These are phyloP conservation scores for Claviceps digitariae DNA, from an alignment of 2,329 filamentous ascomycete species.

Conservation along the genomic window DNA sequence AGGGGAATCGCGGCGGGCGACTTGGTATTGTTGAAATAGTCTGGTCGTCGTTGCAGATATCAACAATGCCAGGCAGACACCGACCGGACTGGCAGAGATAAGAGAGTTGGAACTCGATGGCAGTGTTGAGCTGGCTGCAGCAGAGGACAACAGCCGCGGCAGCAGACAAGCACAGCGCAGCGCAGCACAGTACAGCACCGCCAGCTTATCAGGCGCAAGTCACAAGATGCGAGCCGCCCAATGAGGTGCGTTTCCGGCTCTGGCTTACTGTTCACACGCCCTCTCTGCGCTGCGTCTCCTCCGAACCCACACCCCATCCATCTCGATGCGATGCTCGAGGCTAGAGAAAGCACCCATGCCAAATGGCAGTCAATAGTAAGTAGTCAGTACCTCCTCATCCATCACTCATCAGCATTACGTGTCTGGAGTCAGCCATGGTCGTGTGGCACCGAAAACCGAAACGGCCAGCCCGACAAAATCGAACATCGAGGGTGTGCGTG, in stretches of 20 bases:
- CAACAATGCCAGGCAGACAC: too few species aligned
- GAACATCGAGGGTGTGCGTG: not conserved
- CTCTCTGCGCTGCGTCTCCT: not conserved
- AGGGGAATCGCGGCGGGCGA: not conserved
- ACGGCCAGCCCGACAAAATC: not conserved
- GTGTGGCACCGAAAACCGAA: not conserved
- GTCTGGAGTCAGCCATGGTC: not conserved
- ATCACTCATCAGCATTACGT: not conserved
- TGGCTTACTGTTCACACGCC: not conserved
- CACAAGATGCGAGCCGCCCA: conserved; percentile 1
- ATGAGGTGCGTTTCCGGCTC: not conserved
- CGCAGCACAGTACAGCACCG: too few species aligned
- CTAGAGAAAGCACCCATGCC: not conserved
- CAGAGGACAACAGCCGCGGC: too few species aligned
- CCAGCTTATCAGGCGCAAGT: conserved; percentile 5
- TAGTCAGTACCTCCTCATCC: not conserved
- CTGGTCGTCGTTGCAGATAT: not conserved
- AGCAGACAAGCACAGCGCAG: too few species aligned
- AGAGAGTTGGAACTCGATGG: too few species aligned
- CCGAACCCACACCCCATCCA: not conserved
- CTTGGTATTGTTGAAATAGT: not conserved
- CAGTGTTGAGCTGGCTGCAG: too few species aligned
- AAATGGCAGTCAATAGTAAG: not conserved
- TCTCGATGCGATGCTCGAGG: not conserved
- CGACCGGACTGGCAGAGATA: too few species aligned